Base-by-base conservation (phyloP, 306 rosid genomes). In the Vigna unguiculata region DNA sequence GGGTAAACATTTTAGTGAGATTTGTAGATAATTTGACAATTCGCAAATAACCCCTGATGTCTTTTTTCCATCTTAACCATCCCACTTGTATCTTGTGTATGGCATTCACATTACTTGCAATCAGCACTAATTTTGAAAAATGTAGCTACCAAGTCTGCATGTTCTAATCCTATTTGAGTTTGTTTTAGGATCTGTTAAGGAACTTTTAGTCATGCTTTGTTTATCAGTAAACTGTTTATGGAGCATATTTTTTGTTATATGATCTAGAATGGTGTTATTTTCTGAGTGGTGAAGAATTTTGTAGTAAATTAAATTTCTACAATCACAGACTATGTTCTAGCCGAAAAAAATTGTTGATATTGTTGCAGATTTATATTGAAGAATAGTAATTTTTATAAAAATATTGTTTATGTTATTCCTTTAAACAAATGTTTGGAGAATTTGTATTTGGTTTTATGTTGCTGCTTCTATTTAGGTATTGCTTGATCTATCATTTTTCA, bases 361-460 rank as follows among this genome's bases (percentile, higher is more conserved):
- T 41, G 54, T 24, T 47, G 48, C 67, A 21, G 21, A 54, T 70
- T 14, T 51, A 22, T 13, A 34, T 40, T 43, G 48, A 30, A 41
- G n/a, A 46, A 72, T 12, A 57, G 32, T 28, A 28, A 17, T 59
- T 34, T 61, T 13, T 62, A 21, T 70, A 41, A 25, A 7, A 46
- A 75, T n/a, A 19, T 72, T 59, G 20, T 62, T 69, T 59, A 17
- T 54, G 40, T 71, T 43, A 51, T 48, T 60, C 20, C 51, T 32
- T 66, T 34, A 80, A 57, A 28, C 15, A 54, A 32, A 32, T 49
- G 40, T 52, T 62, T 59, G 62, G 38, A 67, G 71, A 73, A 40
- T 46, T 69, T 74, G 68, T 81, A 57, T 58, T 52, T 75, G 22
- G 65, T 24, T 66, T 59, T 1, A 57, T 45, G 64, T 60, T 72